Percentiles rank a stretch among this genome's conserved stretches.
Evolutionary conservation across 768 basidiomycete genomes (phyloP).

Genomic region (Imleria badia): DNA sequence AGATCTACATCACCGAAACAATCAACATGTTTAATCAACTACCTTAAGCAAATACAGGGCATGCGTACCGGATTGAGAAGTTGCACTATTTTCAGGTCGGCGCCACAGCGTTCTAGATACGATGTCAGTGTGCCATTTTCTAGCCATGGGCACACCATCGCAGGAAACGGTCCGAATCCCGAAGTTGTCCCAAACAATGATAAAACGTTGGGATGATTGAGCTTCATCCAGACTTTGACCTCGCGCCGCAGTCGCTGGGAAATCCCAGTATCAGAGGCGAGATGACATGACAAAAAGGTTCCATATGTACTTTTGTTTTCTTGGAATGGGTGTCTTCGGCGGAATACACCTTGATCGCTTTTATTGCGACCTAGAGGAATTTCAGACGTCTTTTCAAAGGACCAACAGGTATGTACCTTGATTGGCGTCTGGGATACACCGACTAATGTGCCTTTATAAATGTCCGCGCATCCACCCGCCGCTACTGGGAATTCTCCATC

Average conservation of each 20-base stretch:
- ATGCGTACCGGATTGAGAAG: background rate
- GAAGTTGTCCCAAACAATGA: background rate
- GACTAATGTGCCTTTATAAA: background rate
- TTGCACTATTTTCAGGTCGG: background rate
- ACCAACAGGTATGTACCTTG: background rate
- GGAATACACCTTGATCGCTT: conserved; percentile 3
- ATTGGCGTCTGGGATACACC: too few relatives aligned
- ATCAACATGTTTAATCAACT: background rate
- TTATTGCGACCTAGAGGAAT: background rate
- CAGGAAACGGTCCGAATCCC: background rate
- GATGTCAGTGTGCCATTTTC: background rate
- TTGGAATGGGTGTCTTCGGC: background rate
- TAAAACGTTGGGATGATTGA: conserved; percentile 1
- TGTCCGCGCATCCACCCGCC: background rate
- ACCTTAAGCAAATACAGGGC: too few relatives aligned
- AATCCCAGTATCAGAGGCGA: background rate
- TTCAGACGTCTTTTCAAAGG: background rate
- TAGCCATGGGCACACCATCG: conserved; percentile 4
- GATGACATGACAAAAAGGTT: background rate
- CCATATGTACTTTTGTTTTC: background rate
- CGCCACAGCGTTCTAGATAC: background rate
- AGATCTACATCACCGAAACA: background rate
- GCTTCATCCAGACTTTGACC: conserved; percentile 5
- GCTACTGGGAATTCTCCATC: background rate
- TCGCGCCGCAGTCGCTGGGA: conserved; percentile 3